These are phyloP conservation scores for Polysphondylium violaceum DNA, from an alignment of 78 protist genomes.

Conservation along the genomic window DNA sequence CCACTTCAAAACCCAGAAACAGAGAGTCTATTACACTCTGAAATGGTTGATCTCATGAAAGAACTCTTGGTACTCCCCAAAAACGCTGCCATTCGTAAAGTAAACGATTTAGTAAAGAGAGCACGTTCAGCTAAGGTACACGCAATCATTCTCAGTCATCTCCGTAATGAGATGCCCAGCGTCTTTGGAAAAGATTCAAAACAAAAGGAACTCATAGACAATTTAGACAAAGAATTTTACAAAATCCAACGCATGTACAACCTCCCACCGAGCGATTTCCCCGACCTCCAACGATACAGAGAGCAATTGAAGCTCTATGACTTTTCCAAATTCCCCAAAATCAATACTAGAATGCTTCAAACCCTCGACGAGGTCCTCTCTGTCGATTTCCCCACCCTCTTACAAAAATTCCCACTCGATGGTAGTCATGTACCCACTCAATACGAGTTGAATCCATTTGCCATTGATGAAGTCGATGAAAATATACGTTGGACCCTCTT, in stretches of 20 bases:
- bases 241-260: conserved; percentile 35
- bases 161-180: conserved; percentile 84
- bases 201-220: conserved; percentile 80
- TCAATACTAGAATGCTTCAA: conserved; percentile 44
- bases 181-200: conserved; percentile 85
- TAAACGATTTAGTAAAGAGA: conserved; percentile 93
- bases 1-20: conserved; percentile 74
- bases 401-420: conserved; percentile 76
- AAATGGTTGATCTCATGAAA: conserved; percentile 65
- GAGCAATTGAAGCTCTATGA: conserved; percentile 45
- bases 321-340: conserved; percentile 85
- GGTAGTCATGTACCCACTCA: conserved; percentile 62
- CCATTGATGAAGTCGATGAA: conserved; percentile 52
- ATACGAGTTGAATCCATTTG: conserved; percentile 77
- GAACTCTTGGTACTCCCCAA: conserved; percentile 84
- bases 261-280: conserved; percentile 88
- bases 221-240: conserved; percentile 76
- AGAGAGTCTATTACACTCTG: conserved; percentile 74
- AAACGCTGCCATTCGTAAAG: conserved; percentile 76
- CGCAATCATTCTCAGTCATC: conserved; percentile 69
- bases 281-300: conserved; percentile 76
- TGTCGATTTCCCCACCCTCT: conserved; percentile 77
- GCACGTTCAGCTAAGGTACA: conserved; percentile 86
- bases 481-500: conserved; percentile 30
- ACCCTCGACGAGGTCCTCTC: conserved; percentile 53